Base-by-base conservation (phyloP, 1,284 basidiomycete species). In the Ganoderma lingzhi region DNA sequence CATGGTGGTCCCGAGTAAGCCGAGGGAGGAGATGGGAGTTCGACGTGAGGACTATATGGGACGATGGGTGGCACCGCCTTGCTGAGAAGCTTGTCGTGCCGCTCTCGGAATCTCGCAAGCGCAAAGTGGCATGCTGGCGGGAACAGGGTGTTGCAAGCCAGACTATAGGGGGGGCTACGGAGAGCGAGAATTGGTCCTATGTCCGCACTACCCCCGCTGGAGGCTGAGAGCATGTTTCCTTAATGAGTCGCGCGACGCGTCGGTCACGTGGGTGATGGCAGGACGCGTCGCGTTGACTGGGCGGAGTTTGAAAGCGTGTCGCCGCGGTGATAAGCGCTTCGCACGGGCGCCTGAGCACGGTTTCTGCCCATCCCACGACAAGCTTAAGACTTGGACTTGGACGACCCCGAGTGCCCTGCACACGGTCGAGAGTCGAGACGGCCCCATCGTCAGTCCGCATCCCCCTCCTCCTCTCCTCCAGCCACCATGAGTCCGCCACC, bases 241-340 rank as follows among this genome's bases (percentile, higher is more conserved):
- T 37, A 23, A 42, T 45, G 37, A 48, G 62, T 12, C 65, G 71
- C 73, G 71, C 73, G 75, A 72, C 76, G 76, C 76, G 78, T 70
- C 71, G 69, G 44, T 76, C 78, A 78, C 77, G 79, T 77, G 76
- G 37, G 0, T 15, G 37, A 37, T 66, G 70, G 71, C 42, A 68
- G 68, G 70, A 71, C 73, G 73, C 75, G 78, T 75, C 77, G 76
- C 78, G 79, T 78, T 79, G 74, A 78, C 68, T 67, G 45, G 45
- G 64, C 79, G 78, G 80, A 79, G 76, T 75, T 75, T 73, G 63
- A 81, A 81, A 70, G 56, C 75, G 78, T 67, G 76, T 63, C 56
- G 74, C 69, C 73, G 71, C 77, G 71, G 78, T 74, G 72, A 72
- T 74, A 76, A 78, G 71, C 72, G 72, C 72, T 67, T 68, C 56